Base-by-base conservation (phyloP, 495 filamentous ascomycete species). In the Lophiotrema nucula region DNA sequence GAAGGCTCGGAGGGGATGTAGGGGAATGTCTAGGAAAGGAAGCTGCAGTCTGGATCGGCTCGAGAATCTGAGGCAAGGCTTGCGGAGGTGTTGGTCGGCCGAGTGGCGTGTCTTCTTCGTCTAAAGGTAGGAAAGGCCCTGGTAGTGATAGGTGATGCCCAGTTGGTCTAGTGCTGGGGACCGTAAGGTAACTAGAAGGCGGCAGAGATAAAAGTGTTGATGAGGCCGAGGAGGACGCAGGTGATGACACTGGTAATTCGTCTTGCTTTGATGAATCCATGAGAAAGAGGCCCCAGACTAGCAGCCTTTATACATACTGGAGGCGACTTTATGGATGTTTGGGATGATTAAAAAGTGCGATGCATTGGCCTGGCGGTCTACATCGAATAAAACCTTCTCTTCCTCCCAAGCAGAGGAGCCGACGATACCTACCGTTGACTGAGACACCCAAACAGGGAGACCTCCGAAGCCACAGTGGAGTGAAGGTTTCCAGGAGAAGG, bases 241-340 rank as follows among this genome's bases (percentile, higher is more conserved):
- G 55, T 13, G 50, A 45, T 13, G 50, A 53, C 25, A 47, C 10
- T 8, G 37, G 19, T 31, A 26, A 12, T 25, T 55, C 44, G 27
- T 54, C 49, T 50, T 49, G 49, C 23, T 26, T 24, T 47, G 44
- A 18, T 54, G 48, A 31, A 47, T 49, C 46, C 61, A 64, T 64
- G 23, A n/a, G 23, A 46, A 23, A 4, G 31, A 19, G 15, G 55
- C 31, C 8, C 26, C 6, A 22, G 25, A n/a, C 35, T 25, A 47
- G 12, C 6, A 55, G 6, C 35, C 28, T 56, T 50, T 64, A 64
- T 64, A 64, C 42, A 59, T 26, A 60, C 47, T 49, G n/a, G 25
- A 41, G 33, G 47, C 22, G 24, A 18, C 21, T n/a, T 21, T 31
- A 47, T 47, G 5, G 6, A 25, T n/a, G 22, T 21, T 18, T 15